Conservation (phyloP, 441 rosid species). For the Bruguiera hainesii region DNA sequence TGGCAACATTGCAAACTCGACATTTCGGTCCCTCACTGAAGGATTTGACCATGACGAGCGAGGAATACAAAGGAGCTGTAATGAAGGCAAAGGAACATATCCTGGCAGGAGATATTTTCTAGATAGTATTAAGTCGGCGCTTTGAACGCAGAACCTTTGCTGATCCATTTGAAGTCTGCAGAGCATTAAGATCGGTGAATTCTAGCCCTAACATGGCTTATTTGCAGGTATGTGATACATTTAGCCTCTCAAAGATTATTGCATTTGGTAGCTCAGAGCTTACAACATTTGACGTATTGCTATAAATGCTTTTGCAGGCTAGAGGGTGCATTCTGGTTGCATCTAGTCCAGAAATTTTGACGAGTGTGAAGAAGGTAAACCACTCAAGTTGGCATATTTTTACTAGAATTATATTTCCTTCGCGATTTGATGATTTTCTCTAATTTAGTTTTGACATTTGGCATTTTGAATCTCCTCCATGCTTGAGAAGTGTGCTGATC, state of each 20-base stretch:
- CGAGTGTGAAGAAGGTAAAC: slow-evolving; percentile 71
- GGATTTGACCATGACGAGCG: slow-evolving; percentile 63
- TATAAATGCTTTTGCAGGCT: slow-evolving; percentile 41
- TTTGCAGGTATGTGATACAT: slow-evolving; percentile 52
- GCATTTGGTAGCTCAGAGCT: background rate
- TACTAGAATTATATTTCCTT: no score
- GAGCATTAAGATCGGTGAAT: slow-evolving; percentile 86
- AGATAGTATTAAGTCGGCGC: slow-evolving; percentile 86
- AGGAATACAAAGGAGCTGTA: slow-evolving; percentile 61
- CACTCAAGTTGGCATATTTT: background rate
- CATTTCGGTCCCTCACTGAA: slow-evolving; percentile 60
- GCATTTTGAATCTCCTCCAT: background rate
- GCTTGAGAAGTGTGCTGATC: no score
- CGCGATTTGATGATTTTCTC: no score
- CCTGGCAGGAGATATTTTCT: slow-evolving; percentile 81
- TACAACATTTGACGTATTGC: background rate
- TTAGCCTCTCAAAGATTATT: background rate
- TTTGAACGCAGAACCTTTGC: slow-evolving; percentile 90
- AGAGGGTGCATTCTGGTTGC: slow-evolving; percentile 87
- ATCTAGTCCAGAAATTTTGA: slow-evolving; percentile 90
- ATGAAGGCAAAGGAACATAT: slow-evolving; percentile 80
- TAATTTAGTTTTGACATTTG: background rate
- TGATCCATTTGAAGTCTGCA: slow-evolving; percentile 83
- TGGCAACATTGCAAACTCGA: slow-evolving; percentile 46
- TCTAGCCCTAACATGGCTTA: slow-evolving; percentile 96